A percentile compares a stretch with the other conserved stretches of the same genome.
phyloP scores from a whole-genome alignment of 306 rosid species.

The Morella rubra region DNA sequence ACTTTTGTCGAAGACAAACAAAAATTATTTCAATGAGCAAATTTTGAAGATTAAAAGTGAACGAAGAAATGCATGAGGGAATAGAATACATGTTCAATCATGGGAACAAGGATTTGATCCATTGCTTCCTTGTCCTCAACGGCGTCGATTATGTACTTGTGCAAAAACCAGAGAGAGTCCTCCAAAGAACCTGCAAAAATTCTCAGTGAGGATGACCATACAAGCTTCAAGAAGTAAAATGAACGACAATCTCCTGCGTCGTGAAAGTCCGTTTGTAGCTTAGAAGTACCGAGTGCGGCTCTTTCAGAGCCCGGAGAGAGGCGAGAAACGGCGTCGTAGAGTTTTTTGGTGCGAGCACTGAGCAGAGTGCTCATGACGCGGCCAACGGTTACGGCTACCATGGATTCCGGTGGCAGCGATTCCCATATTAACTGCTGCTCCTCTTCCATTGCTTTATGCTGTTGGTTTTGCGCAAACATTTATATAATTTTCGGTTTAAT shows the following conservation, averaged over 20 bases:
- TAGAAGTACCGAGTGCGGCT: slow-evolving; percentile 33
- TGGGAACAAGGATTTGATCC: slow-evolving; percentile 61
- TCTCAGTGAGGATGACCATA: background rate
- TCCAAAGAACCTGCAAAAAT: slow-evolving; percentile 45
- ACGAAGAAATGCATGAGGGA: background rate
- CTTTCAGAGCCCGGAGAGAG: slow-evolving; percentile 39
- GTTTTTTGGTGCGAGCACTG: slow-evolving; percentile 63
- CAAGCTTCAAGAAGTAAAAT: background rate
- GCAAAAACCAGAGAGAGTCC: slow-evolving; percentile 73
- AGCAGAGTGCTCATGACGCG: slow-evolving; percentile 61
- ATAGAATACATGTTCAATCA: slow-evolving; percentile 59
- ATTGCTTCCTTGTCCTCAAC: slow-evolving; percentile 37
- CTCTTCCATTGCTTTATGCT: slow-evolving; percentile 30
- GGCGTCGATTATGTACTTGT: slow-evolving; percentile 60
- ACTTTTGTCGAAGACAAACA: slow-evolving; percentile 25
- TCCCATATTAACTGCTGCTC: slow-evolving; percentile 37
- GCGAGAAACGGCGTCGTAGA: slow-evolving; percentile 60
- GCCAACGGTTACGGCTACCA: slow-evolving; percentile 65
- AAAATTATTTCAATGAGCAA: background rate
- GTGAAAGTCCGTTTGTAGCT: background rate
- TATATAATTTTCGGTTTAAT: no score
- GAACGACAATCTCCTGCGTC: background rate
- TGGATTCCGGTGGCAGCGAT: slow-evolving; percentile 44
- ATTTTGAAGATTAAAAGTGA: background rate
- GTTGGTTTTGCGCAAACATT: background rate